phyloP scores from a whole-genome alignment of 768 basidiomycete species.

The Xerocomus potaroensis region DNA sequence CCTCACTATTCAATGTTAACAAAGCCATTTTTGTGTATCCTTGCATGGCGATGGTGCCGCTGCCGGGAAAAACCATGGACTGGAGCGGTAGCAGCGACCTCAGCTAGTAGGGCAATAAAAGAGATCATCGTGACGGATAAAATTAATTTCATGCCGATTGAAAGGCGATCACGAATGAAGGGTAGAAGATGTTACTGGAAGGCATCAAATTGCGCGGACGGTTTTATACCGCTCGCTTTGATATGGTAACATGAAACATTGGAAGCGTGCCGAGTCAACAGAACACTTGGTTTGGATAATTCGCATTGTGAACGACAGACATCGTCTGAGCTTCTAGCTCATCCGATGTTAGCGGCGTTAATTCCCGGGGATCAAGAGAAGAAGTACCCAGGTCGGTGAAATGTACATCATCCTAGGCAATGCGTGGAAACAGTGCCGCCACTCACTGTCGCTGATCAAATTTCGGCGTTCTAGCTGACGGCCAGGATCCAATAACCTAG shows the following conservation, averaged over 20 bases:
- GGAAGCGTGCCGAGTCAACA: background rate
- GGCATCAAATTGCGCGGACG: background rate
- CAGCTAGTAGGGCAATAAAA: constrained; percentile 1
- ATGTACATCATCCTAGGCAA: background rate
- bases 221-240: constrained; percentile 4
- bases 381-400: background rate
- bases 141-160: constrained; percentile 4
- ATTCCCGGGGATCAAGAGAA: background rate
- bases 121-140: constrained; percentile 2
- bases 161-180: background rate
- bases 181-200: background rate
- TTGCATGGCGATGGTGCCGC: background rate
- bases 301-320: background rate
- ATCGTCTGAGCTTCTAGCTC: background rate
- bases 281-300: background rate
- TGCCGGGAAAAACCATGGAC: too few species aligned
- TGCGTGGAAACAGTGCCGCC: background rate
- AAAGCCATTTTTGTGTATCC: background rate
- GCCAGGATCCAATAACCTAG: background rate
- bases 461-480: background rate
- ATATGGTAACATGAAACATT: background rate
- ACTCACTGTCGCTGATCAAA: background rate
- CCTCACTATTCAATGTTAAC: background rate
- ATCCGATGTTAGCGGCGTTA: background rate
- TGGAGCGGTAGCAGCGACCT: constrained; percentile 1